Conservation (phyloP, 305 asterid genomes). For the Coffea humblotiana region DNA sequence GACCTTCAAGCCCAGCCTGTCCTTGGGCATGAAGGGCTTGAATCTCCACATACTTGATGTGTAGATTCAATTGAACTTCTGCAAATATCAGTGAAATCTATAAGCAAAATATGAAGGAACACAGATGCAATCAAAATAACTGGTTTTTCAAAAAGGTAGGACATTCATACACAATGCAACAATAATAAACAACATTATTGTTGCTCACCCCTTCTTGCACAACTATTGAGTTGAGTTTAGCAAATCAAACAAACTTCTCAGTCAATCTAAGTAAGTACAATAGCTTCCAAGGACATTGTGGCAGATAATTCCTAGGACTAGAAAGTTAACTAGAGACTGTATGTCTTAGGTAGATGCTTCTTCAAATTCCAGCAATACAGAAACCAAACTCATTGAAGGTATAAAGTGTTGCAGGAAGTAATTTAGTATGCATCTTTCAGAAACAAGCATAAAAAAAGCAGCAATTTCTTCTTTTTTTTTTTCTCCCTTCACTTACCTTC, state of each 20-base stretch:
- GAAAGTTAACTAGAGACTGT: neutral
- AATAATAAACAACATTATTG: neutral
- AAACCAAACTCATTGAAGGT: neutral
- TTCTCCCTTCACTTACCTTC: too few species aligned
- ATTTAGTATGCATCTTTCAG: neutral
- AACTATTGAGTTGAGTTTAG: neutral
- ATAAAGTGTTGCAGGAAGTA: neutral
- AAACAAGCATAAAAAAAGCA: too few species aligned
- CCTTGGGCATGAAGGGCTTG: conserved; percentile 80
- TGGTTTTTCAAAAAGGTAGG: neutral
- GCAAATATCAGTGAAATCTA: conserved; percentile 22
- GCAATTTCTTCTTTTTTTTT: too few species aligned
- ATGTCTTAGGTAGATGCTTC: neutral
- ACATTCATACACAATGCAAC: neutral
- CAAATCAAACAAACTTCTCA: neutral
- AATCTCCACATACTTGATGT: conserved; percentile 79
- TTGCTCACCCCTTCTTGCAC: neutral
- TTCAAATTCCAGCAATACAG: neutral
- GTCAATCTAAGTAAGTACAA: neutral
- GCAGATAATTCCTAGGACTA: neutral
- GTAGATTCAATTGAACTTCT: conserved; percentile 34
- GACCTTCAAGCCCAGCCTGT: conserved; percentile 92
- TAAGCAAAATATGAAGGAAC: neutral
- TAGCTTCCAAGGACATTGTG: neutral
- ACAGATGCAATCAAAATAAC: neutral